Percentiles rank a stretch among this genome's conserved stretches.
phyloP scores from a whole-genome alignment of 2,329 filamentous ascomycete genomes.

The Curvularia hawaiiensis region DNA sequence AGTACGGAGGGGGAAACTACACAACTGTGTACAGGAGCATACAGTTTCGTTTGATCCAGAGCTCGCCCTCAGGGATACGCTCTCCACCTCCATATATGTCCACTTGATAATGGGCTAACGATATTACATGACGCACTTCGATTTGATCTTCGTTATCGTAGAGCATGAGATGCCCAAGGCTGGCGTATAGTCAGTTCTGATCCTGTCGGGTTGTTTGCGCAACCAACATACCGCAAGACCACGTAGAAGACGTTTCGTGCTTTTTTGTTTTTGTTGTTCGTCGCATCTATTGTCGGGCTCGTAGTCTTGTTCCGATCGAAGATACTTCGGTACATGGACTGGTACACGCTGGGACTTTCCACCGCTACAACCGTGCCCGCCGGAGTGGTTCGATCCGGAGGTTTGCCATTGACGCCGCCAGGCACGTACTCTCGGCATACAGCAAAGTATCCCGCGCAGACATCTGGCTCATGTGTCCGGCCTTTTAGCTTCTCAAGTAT shows the following conservation, averaged over 20 bases:
- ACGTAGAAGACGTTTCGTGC: conserved; percentile 93
- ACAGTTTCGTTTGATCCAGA: conserved; percentile 95
- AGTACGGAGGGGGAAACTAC: conserved; percentile 3
- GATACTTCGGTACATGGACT: conserved; percentile 96
- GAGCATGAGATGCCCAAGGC: conserved; percentile 88
- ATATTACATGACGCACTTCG: conserved; percentile 95
- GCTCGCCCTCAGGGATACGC: conserved; percentile 82
- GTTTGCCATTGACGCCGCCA: conserved; percentile 89
- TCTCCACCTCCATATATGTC: conserved; percentile 83
- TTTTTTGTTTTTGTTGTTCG: conserved; percentile 59
- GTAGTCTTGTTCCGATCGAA: conserved; percentile 77
- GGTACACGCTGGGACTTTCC: conserved; percentile 92
- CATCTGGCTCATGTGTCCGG: conserved; percentile 68
- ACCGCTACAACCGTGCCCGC: conserved; percentile 77
- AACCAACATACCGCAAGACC: conserved; percentile 71
- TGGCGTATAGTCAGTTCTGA: conserved; percentile 20
- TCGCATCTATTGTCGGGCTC: conserved; percentile 58
- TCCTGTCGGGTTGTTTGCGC: too few relatives aligned
- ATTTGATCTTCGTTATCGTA: conserved; percentile 96
- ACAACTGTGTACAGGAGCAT: neutral
- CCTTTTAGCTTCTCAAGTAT: conserved; percentile 33
- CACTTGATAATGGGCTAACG: conserved; percentile 83
- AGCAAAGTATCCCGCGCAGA: conserved; percentile 92
- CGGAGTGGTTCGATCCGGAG: conserved; percentile 83
- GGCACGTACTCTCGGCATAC: conserved; percentile 92